phyloP scores from a whole-genome alignment of 345 rosid species.

The Turnera subulata region DNA sequence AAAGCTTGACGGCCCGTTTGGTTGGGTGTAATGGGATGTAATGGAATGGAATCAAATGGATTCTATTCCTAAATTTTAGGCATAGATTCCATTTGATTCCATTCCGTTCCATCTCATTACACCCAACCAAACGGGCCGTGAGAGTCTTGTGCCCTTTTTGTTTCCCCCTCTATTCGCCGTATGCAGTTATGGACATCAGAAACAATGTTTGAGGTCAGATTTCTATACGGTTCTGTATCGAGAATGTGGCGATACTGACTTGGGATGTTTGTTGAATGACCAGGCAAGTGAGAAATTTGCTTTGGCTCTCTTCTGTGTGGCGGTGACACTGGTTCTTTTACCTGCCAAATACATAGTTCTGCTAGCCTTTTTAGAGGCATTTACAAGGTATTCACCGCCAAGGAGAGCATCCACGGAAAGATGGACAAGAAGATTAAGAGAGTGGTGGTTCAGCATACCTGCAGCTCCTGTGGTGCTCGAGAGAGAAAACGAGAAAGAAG shows the following conservation, averaged over 20 bases:
- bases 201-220: no score
- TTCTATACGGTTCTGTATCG: neutral
- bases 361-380: constrained; percentile 55
- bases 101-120: no score
- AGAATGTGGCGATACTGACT: neutral
- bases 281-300: constrained; percentile 89
- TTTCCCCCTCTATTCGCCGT: no score
- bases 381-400: constrained; percentile 75
- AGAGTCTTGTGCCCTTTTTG: no score
- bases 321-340: constrained; percentile 42
- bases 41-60: no score
- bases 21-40: no score
- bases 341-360: constrained; percentile 58
- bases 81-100: no score
- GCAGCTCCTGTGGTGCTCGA: constrained; percentile 84
- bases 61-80: no score
- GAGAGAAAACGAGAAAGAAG: constrained; percentile 53
- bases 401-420: constrained; percentile 69
- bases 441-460: constrained; percentile 98
- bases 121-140: no score
- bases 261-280: neutral
- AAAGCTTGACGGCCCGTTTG: no score
- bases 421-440: constrained; percentile 72
- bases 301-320: constrained; percentile 38
- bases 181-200: no score